phyloP scores from a whole-genome alignment of 305 asterid genomes.

The Rubia peregrina region DNA sequence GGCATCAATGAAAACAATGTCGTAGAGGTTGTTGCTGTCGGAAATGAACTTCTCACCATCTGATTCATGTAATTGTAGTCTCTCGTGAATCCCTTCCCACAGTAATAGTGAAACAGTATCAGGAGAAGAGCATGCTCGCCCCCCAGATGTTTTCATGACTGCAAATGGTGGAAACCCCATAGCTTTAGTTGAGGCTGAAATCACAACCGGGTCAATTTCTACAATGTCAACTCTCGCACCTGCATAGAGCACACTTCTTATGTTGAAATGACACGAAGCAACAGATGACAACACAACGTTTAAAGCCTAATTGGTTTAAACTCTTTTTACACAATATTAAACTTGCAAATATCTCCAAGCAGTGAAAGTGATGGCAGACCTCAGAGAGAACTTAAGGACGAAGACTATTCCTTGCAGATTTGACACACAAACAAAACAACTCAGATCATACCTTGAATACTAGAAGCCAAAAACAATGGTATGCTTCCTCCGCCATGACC shows the following conservation, averaged over 20 bases:
- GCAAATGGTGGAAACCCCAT: slow-evolving; percentile 86
- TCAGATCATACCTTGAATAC: slow-evolving; percentile 45
- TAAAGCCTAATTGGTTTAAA: neutral
- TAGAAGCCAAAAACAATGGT: slow-evolving; percentile 68
- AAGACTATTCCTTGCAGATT: too few relatives aligned
- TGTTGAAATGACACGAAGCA: neutral
- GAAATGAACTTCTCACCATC: slow-evolving; percentile 73
- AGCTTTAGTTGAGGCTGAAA: slow-evolving; percentile 70
- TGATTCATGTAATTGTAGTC: slow-evolving; percentile 44
- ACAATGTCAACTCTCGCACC: slow-evolving; percentile 72
- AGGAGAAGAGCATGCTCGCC: slow-evolving; percentile 34
- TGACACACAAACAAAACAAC: neutral
- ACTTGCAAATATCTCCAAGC: neutral
- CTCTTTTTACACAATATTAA: neutral
- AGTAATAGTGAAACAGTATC: slow-evolving; percentile 35
- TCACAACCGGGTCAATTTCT: slow-evolving; percentile 71
- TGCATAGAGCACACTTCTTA: slow-evolving; percentile 20
- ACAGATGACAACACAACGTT: neutral
- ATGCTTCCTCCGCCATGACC: slow-evolving; percentile 97
- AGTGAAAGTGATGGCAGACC: too few relatives aligned
- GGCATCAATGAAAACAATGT: slow-evolving; percentile 71
- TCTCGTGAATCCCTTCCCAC: slow-evolving; percentile 84
- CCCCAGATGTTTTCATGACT: slow-evolving; percentile 41
- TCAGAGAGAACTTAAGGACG: too few relatives aligned
- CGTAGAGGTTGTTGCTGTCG: slow-evolving; percentile 44